phyloP scores from a whole-genome alignment of 2,329 filamentous ascomycete genomes.

The Botryotinia convoluta region DNA sequence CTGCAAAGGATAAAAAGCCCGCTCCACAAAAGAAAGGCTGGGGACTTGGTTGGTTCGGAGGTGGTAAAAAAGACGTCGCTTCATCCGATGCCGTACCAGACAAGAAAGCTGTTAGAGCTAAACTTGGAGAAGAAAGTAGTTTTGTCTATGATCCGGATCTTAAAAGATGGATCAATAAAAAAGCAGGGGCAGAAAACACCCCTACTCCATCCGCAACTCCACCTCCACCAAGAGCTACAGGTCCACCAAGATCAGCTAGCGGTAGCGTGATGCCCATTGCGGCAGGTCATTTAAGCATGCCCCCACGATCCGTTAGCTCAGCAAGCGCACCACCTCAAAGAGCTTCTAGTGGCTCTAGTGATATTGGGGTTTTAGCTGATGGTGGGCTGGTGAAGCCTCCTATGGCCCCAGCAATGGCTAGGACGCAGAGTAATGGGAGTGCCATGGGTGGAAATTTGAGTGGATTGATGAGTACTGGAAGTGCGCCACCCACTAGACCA shows the following conservation, averaged over 20 bases:
- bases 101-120: conserved; percentile 79
- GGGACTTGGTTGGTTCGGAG: conserved; percentile 85
- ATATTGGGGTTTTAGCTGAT: not conserved
- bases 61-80: conserved; percentile 57
- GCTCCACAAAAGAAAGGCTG: conserved; percentile 62
- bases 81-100: conserved; percentile 40
- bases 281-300: not conserved
- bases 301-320: conserved; percentile 13
- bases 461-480: conserved; percentile 10
- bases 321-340: conserved; percentile 21
- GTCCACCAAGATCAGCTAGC: conserved; percentile 41
- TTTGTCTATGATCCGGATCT: conserved; percentile 96
- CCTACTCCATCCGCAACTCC: conserved; percentile 65
- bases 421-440: conserved; percentile 5
- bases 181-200: conserved; percentile 61
- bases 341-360: not conserved
- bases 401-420: not conserved
- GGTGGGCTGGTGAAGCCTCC: conserved; percentile 7
- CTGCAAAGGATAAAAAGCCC: conserved; percentile 56
- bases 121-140: conserved; percentile 87
- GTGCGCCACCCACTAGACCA: conserved; percentile 55
- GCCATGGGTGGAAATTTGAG: not conserved
- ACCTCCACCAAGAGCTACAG: conserved; percentile 66
- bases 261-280: conserved; percentile 22
- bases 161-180: conserved; percentile 98